phyloP scores from a whole-genome alignment of 805 yeast genomes.

The Yarrowia sp. region DNA sequence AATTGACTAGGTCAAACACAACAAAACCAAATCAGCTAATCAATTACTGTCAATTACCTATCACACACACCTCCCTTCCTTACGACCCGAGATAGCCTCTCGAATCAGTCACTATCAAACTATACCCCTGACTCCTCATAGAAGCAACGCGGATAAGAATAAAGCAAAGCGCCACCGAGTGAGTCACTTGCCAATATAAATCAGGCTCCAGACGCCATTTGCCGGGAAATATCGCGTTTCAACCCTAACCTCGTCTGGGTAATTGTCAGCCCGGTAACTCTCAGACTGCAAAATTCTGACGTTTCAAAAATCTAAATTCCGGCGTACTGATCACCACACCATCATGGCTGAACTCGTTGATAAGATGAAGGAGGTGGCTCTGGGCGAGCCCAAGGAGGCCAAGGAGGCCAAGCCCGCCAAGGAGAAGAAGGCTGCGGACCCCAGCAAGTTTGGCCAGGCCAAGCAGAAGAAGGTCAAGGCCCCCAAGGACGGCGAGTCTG shows the following conservation, averaged over 20 bases:
- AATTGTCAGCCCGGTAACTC: not conserved
- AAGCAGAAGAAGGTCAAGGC: slow-evolving; percentile 27
- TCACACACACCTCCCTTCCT: no score
- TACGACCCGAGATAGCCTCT: no score
- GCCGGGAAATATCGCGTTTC: not conserved
- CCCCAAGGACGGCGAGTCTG: slow-evolving; percentile 13
- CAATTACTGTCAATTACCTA: no score
- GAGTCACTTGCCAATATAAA: no score
- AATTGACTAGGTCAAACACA: no score
- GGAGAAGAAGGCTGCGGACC: slow-evolving; percentile 16
- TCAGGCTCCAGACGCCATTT: no score
- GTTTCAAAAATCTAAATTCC: slow-evolving; percentile 1
- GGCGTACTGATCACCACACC: not conserved
- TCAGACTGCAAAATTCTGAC: slow-evolving; percentile 8
- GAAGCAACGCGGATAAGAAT: no score
- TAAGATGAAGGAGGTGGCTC: slow-evolving; percentile 21
- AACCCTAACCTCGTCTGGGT: not conserved
- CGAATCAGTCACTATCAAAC: no score
- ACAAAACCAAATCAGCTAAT: no score
- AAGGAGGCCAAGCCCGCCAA: slow-evolving; percentile 14
- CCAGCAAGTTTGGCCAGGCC: slow-evolving; percentile 14
- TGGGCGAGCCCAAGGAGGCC: slow-evolving; percentile 5
- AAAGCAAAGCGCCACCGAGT: no score
- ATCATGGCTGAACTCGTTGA: slow-evolving; percentile 24
- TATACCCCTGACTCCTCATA: no score